These are phyloP conservation scores for Hansenula sp. DNA, from an alignment of 1,139 yeast genomes.

Conservation along the genomic window DNA sequence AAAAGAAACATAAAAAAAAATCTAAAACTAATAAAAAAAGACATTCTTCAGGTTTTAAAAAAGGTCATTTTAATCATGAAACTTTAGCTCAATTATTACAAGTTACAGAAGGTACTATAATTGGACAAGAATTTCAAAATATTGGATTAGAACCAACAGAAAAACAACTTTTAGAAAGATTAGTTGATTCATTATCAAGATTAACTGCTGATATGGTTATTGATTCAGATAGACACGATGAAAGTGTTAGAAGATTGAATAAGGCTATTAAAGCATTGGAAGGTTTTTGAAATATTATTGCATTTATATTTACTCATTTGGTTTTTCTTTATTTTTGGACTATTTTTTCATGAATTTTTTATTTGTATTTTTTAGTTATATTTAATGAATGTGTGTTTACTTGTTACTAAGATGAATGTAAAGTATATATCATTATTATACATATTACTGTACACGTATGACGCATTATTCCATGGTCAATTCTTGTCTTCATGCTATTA, in stretches of 20 bases:
- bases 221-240: constrained; percentile 73
- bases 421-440: too few species aligned
- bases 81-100: constrained; percentile 20
- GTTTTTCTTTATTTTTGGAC: neutral
- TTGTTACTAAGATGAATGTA: too few species aligned
- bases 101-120: constrained; percentile 24
- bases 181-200: constrained; percentile 79
- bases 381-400: too few species aligned
- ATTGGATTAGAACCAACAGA: constrained; percentile 74
- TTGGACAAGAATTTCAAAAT: constrained; percentile 55
- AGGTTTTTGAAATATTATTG: constrained; percentile 44
- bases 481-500: too few species aligned
- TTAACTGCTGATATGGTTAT: constrained; percentile 86
- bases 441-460: too few species aligned
- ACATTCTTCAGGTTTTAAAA: constrained; percentile 8
- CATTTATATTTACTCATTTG: too few species aligned
- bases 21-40: constrained; percentile 5
- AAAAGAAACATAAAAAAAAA: constrained; percentile 5
- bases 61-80: constrained; percentile 20
- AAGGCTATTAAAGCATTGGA: constrained; percentile 81
- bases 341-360: neutral
- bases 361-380: neutral
- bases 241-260: constrained; percentile 75
- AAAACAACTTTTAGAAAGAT: constrained; percentile 73
- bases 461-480: too few species aligned